Conservation (phyloP, 129 eudicot genomes). For the Arctium minus region DNA sequence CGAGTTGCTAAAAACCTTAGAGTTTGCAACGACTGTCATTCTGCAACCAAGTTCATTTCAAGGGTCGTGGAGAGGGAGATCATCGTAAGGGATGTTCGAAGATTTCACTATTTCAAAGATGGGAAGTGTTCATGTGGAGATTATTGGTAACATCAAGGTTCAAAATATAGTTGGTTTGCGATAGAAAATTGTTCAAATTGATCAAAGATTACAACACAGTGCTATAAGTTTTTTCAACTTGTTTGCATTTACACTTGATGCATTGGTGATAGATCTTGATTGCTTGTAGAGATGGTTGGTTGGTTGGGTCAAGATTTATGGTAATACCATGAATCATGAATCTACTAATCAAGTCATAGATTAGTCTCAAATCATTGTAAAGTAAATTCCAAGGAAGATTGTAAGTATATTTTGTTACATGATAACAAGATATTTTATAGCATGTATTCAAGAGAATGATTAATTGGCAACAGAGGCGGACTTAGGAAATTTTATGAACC, state of each 20-base stretch:
- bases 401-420: background rate
- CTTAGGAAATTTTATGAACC: background rate
- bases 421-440: background rate
- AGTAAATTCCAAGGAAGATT: background rate
- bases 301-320: background rate
- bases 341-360: background rate
- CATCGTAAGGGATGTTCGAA: slow-evolving; percentile 39
- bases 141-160: slow-evolving; percentile 34
- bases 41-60: slow-evolving; percentile 51
- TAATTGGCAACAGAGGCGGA: background rate
- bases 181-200: background rate
- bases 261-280: background rate
- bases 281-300: too few species aligned
- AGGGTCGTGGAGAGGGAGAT: slow-evolving; percentile 40
- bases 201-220: too few species aligned
- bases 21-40: slow-evolving; percentile 78
- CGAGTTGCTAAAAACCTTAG: slow-evolving; percentile 78
- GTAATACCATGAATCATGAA: background rate
- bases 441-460: too few species aligned
- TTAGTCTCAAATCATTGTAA: background rate
- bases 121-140: slow-evolving; percentile 45
- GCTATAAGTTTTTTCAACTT: too few species aligned
- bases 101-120: slow-evolving; percentile 40
- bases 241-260: background rate
- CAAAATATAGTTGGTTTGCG: background rate